These are phyloP conservation scores for Talaromyces sp. DNA, from an alignment of 2,329 filamentous ascomycete genomes.

Conservation along the genomic window DNA sequence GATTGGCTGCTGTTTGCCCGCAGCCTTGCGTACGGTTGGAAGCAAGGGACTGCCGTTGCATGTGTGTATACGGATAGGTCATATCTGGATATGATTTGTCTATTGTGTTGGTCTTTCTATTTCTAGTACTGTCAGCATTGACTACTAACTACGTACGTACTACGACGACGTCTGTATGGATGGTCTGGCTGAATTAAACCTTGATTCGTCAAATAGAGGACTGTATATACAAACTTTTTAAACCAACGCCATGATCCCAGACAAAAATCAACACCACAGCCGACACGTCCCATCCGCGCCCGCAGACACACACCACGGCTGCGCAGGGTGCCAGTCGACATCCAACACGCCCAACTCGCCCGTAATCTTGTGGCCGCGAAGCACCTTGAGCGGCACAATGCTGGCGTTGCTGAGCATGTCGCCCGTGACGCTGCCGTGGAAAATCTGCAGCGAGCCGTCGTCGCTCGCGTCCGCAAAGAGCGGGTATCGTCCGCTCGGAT, in stretches of 20 bases:
- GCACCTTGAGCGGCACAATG: conserved; percentile 91
- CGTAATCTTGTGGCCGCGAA: conserved; percentile 82
- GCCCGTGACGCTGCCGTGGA: conserved; percentile 91
- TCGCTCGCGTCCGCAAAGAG: conserved; percentile 94
- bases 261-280: conserved; percentile 63
- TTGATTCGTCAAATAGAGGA: not conserved
- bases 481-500: conserved; percentile 68
- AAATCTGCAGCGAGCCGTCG: conserved; percentile 89
- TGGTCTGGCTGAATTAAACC: no score
- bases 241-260: conserved; percentile 5
- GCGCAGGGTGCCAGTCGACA: conserved; percentile 89
- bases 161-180: no score
- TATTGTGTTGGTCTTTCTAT: no score
- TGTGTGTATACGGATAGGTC: not conserved
- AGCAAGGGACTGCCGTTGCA: not conserved
- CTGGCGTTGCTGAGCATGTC: conserved; percentile 95
- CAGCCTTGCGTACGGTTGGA: not conserved
- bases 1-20: no score
- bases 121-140: no score
- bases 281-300: conserved; percentile 90
- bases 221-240: conserved; percentile 11
- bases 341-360: conserved; percentile 86
- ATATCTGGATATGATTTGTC: no score
- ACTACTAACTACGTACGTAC: no score
- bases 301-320: conserved; percentile 91